Conservation (phyloP, 1,139 yeast species). For the Taiozyma sp. region DNA sequence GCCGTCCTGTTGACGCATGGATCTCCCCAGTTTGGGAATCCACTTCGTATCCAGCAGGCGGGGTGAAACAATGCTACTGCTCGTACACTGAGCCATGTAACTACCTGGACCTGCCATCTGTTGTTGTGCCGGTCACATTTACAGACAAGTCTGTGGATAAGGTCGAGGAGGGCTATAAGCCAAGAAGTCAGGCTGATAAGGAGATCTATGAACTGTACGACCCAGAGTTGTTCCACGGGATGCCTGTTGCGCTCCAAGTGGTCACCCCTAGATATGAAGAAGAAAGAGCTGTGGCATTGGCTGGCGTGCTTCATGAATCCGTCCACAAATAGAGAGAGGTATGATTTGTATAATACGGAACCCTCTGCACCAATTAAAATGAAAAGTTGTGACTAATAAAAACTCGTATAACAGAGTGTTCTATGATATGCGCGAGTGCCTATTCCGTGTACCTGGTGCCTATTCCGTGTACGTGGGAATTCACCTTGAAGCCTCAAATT, state of each 20-base stretch:
- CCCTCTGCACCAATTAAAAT: too few species aligned
- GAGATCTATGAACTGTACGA: constrained; percentile 43
- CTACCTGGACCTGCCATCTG: constrained; percentile 52
- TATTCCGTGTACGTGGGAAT: too few species aligned
- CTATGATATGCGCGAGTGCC: too few species aligned
- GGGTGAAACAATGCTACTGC: constrained; percentile 16
- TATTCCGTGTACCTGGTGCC: too few species aligned
- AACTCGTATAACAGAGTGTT: too few species aligned
- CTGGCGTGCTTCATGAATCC: constrained; percentile 2
- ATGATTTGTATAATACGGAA: too few species aligned
- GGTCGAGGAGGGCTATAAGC: constrained; percentile 28
- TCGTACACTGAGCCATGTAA: constrained; percentile 58
- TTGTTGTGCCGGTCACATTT: constrained; percentile 54
- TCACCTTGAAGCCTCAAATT: too few species aligned
- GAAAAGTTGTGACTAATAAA: too few species aligned
- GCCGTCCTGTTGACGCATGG: constrained; percentile 44
- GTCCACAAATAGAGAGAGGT: background rate
- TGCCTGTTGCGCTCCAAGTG: constrained; percentile 65
- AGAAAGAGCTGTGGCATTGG: constrained; percentile 45
- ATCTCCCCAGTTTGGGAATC: constrained; percentile 47
- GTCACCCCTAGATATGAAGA: constrained; percentile 56
- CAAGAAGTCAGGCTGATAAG: constrained; percentile 34
- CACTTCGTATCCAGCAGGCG: constrained; percentile 37
- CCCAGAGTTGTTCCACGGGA: constrained; percentile 52
- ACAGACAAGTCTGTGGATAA: constrained; percentile 45